Conservation (phyloP, 495 filamentous ascomycete species). For the Penicillium angulare region DNA sequence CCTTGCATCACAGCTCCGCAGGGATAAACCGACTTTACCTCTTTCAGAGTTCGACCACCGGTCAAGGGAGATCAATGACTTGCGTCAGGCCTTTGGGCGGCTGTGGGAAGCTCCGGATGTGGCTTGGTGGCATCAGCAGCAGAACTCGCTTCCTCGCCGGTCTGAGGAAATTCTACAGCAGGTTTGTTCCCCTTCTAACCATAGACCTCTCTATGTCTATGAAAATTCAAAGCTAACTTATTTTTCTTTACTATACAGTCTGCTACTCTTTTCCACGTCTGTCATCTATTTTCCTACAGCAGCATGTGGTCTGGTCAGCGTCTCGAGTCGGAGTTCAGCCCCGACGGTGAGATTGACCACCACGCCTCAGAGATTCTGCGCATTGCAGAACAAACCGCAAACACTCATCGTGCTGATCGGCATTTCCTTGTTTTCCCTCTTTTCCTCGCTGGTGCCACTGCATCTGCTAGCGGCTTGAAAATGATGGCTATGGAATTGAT, state of each 20-base stretch:
- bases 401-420: constrained; percentile 33
- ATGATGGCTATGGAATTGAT: constrained; percentile 51
- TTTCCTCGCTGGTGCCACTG: constrained; percentile 54
- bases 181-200: constrained; percentile 31
- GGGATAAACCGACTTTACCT: constrained; percentile 17
- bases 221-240: background rate
- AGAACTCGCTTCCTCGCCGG: constrained; percentile 37
- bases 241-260: constrained; percentile 37
- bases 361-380: constrained; percentile 47
- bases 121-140: constrained; percentile 33
- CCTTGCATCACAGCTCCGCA: constrained; percentile 37
- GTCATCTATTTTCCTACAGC: constrained; percentile 49
- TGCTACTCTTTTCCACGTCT: constrained; percentile 48
- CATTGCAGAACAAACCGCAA: constrained; percentile 32
- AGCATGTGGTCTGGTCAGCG: constrained; percentile 51
- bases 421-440: constrained; percentile 55
- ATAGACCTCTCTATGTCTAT: too few relatives aligned
- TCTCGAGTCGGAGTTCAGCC: constrained; percentile 25
- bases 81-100: constrained; percentile 39
- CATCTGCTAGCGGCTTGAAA: constrained; percentile 42
- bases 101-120: constrained; percentile 44
- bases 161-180: constrained; percentile 47
- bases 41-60: constrained; percentile 16
- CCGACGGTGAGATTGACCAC: constrained; percentile 40
- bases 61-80: constrained; percentile 22